Evolutionary conservation across 2,329 filamentous ascomycete species (phyloP), one percentile per base, ranked within the genome.

Genomic region (Allantophomopsis cytisporea): DNA sequence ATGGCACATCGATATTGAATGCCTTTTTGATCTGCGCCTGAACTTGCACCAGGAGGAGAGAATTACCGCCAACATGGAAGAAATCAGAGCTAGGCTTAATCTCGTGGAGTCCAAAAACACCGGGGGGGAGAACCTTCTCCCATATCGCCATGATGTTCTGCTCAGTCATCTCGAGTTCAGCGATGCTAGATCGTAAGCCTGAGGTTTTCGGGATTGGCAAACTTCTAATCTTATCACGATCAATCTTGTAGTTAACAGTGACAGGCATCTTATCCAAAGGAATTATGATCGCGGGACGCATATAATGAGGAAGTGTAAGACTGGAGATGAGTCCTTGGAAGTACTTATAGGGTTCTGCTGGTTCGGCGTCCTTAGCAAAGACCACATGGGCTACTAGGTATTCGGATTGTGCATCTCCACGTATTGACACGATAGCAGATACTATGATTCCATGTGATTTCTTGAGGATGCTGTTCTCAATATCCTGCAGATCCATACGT

Each of bases 401-500:
- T 10, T n/a, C n/a, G 7, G 53, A 40, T 11, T 40, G 38, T 16
- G 48, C 45, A 12, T 34, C 44, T 7, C 40, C 44, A 2, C 50
- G 49, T 21, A 54, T 28, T 6, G 51, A 36, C 3, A 56, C 50
- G 2, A 54, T 45, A 10, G 54, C 53, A 1, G 54, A 45, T 6
- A 41, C 21, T 7, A 63, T 33, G 16, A n/a, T 15, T 23, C 46
- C 23, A 3, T 51, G 49, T 2, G 41, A 36, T 1, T 55, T 47
- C 15, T 45, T 40, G 1, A 40, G 17, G 33, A 63, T 52, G 17
- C 10, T 18, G 15, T 15, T 18, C 35, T 40, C 38, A 28, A 68
- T 56, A 10, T 66, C 64, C 12, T 49, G 45, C 1, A 67, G 47
- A 10, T 68, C 63, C 15, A 65, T 57, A 4, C 60, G 50, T 16